Percentiles rank a stretch among this genome's conserved stretches.
Evolutionary conservation across 805 yeast species (phyloP).

Genomic region (Pichia manshurica): DNA sequence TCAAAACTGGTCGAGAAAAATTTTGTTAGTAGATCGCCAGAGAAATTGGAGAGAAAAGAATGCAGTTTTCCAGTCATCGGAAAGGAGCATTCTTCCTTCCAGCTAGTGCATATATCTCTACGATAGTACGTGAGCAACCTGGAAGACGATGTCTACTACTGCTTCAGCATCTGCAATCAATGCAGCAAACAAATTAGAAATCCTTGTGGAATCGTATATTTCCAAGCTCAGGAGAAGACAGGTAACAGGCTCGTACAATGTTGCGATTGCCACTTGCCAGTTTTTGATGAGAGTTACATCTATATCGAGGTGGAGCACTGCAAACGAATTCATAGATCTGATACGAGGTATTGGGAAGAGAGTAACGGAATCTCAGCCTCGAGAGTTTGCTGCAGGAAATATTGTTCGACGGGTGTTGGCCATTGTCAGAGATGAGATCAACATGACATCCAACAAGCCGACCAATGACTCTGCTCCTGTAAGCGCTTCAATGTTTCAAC

Average conservation of each 20-base stretch:
- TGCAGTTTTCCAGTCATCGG: no score
- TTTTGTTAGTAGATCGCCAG: neutral
- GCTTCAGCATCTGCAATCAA: slow-evolving; percentile 14
- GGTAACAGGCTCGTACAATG: slow-evolving; percentile 69
- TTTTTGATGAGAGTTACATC: slow-evolving; percentile 83
- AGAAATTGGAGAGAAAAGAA: neutral
- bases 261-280: slow-evolving; percentile 85
- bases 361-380: slow-evolving; percentile 76
- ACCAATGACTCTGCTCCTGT: slow-evolving; percentile 39
- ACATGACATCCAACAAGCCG: slow-evolving; percentile 30
- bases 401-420: slow-evolving; percentile 86
- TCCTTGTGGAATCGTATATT: slow-evolving; percentile 29
- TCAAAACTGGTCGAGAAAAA: neutral
- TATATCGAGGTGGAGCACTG: slow-evolving; percentile 78
- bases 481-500: slow-evolving; percentile 80
- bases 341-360: slow-evolving; percentile 69
- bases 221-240: slow-evolving; percentile 75
- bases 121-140: no score
- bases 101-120: no score
- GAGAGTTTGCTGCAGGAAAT: slow-evolving; percentile 85
- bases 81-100: no score
- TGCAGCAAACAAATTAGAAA: slow-evolving; percentile 25
- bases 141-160: slow-evolving; percentile 3
- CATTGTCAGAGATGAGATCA: slow-evolving; percentile 79
- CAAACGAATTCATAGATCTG: slow-evolving; percentile 64